A percentile compares a stretch with the other conserved stretches of the same genome.
phyloP scores from a whole-genome alignment of 2,329 filamentous ascomycete species.

The Penicillium hordei region DNA sequence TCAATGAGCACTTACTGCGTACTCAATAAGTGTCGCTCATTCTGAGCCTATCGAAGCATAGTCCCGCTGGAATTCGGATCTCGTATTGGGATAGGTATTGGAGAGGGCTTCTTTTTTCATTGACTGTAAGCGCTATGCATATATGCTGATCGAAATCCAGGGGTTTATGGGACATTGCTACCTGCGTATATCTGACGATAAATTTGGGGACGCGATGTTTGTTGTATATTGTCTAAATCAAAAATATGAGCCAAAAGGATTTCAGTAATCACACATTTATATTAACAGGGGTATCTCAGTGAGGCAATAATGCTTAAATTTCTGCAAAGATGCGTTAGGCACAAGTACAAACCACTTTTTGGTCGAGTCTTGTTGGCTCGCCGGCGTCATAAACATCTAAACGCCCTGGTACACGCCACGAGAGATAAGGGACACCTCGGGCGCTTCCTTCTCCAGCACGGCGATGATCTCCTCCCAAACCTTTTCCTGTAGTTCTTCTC shows the following conservation, averaged over 20 bases:
- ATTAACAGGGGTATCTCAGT: conserved; percentile 7
- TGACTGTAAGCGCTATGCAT: background rate
- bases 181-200: no score
- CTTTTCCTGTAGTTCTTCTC: conserved; percentile 37
- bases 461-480: conserved; percentile 45
- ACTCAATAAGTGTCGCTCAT: no score
- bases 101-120: background rate
- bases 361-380: background rate
- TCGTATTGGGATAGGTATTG: no score
- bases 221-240: background rate
- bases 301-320: background rate
- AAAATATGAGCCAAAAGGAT: background rate
- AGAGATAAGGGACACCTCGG: conserved; percentile 17
- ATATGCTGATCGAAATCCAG: background rate
- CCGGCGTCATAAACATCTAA: background rate
- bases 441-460: conserved; percentile 30
- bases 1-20: no score
- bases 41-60: no score
- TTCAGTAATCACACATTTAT: background rate
- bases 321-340: background rate
- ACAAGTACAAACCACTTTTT: background rate
- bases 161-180: background rate
- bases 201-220: background rate
- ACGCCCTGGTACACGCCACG: conserved; percentile 6
- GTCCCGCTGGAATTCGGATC: no score